Evolutionary conservation across 2,329 filamentous ascomycete genomes (phyloP).

Genomic region (Dactylellina cionopaga): DNA sequence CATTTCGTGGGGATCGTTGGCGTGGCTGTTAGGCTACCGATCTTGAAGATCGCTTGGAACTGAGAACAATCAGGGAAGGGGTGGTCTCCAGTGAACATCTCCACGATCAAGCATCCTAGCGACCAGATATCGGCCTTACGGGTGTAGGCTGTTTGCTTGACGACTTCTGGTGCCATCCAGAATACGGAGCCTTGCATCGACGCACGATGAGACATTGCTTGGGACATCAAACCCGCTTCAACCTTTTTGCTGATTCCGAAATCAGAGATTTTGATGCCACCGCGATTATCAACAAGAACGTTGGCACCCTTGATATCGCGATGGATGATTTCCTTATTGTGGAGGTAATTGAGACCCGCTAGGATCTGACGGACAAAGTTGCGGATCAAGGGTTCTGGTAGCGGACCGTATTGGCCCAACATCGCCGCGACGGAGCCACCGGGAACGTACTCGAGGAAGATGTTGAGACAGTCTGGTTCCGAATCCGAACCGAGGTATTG

Average conservation of each 20-base stretch:
- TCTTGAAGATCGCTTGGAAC: conserved; percentile 98
- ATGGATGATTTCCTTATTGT: conserved; percentile 95
- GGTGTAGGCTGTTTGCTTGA: conserved; percentile 96
- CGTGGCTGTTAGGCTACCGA: conserved; percentile 84
- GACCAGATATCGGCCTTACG: conserved; percentile 99
- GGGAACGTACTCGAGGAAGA: conserved; percentile 99
- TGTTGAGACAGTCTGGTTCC: conserved; percentile 91
- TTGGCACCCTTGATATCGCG: conserved; percentile 99
- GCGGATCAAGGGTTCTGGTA: conserved; percentile 90
- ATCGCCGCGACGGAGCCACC: conserved; percentile 97
- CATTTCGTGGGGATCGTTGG: conserved; percentile 89
- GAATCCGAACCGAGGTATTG: conserved; percentile 96
- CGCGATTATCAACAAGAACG: conserved; percentile 98
- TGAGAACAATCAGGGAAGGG: conserved; percentile 98
- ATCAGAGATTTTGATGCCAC: conserved; percentile 98
- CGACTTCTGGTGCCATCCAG: conserved; percentile 99
- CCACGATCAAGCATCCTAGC: conserved; percentile 92
- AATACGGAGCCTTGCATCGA: conserved; percentile 97
- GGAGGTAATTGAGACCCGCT: conserved; percentile 89
- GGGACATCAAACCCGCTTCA: conserved; percentile 84
- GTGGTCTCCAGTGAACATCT: conserved; percentile 98
- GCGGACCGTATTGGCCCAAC: conserved; percentile 96
- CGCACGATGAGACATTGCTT: conserved; percentile 73
- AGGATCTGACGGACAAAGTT: conserved; percentile 98
- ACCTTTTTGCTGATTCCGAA: conserved; percentile 99